phyloP scores from a whole-genome alignment of 2,329 filamentous ascomycete species.

The Cladophialophora chaetospira region DNA sequence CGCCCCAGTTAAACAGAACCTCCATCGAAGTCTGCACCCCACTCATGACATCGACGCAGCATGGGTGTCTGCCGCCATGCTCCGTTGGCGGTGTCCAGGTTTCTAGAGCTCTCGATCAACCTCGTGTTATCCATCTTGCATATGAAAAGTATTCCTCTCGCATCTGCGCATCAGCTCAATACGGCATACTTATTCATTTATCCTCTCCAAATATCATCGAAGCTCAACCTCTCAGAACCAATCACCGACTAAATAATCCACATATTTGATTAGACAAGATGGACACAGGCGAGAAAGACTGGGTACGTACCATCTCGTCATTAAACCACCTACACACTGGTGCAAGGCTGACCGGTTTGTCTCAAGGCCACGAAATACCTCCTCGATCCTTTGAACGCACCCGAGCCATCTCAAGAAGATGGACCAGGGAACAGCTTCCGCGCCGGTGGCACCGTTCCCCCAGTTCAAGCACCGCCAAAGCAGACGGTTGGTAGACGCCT shows the following conservation, averaged over 20 bases:
- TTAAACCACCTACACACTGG: too few species aligned
- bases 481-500: conserved; percentile 16
- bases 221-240: neutral
- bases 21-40: neutral
- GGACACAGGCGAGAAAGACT: conserved; percentile 49
- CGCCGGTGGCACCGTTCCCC: conserved; percentile 11
- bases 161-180: too few species aligned
- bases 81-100: neutral
- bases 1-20: neutral
- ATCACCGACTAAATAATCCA: too few species aligned
- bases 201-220: too few species aligned
- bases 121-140: neutral
- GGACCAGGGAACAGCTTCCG: conserved; percentile 62
- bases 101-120: neutral
- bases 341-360: conserved; percentile 16
- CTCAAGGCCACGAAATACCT: conserved; percentile 65
- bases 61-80: conserved; percentile 5
- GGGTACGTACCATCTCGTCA: conserved; percentile 46
- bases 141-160: neutral
- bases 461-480: conserved; percentile 16
- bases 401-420: conserved; percentile 68
- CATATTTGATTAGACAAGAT: too few species aligned
- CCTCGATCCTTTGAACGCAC: conserved; percentile 68
- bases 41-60: conserved; percentile 23
- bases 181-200: too few species aligned